Base-by-base conservation (phyloP, 1,139 yeast genomes). In the Pichia sp. region DNA sequence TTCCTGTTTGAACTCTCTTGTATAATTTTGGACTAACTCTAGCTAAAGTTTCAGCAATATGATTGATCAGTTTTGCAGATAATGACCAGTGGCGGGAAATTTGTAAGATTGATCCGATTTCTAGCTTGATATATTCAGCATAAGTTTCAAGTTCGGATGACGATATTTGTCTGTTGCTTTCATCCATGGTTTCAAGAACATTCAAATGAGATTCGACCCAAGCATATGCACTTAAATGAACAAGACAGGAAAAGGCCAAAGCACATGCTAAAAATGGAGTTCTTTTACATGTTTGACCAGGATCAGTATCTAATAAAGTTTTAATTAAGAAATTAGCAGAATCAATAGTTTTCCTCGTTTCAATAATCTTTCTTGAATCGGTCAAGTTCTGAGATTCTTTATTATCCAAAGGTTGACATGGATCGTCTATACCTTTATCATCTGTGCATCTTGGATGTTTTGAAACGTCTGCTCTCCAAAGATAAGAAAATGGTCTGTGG, bases 261-360 rank as follows among this genome's bases (percentile, higher is more conserved):
- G 76, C 69, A 50, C 78, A 72, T 1, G 76, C 76, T 52, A 65
- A 64, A 38, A 72, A 58, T 3, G 76, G 76, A 0, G 76, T 70
- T 50, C 78, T 57, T 28, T 64, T 61, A 16, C 62, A 45, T 0
- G 71, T 64, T 33, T 62, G 58, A 0, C 68, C 56, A 0, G 76
- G 67, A 44, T 66, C 66, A 3, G 76, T 69, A 46, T 70, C 75
- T 10, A 72, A 62, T 11, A 71, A 55, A 3, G 69, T 59, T 41
- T 63, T 67, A 3, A 70, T 67, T n/a, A 72, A 67, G 18, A 69
- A 60, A 31, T 70, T 70, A 1, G 78, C 76, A 14, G 75, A 72
- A 35, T 69, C 76, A 16, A 72, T 71, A 1, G 76, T 70, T 48
- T 70, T 70, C 46, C 74, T 61, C 0, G 78, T 72, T 48, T 70